These are phyloP conservation scores for Cystobasidium slooffiae DNA, from an alignment of 1,284 basidiomycete species.

Conservation along the genomic window DNA sequence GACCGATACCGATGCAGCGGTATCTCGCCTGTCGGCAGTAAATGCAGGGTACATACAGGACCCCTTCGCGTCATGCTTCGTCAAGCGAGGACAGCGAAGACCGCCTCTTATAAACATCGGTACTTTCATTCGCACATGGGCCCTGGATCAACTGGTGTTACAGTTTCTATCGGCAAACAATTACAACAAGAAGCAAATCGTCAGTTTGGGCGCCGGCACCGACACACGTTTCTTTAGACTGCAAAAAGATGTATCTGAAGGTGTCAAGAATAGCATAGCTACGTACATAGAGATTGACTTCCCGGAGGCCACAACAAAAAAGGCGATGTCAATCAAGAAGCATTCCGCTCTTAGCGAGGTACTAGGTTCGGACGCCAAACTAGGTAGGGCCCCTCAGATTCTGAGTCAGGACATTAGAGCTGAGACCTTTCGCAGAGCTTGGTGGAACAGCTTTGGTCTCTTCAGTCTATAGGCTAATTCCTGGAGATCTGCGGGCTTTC, in stretches of 20 bases:
- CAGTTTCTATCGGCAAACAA: constrained; percentile 64
- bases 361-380: constrained; percentile 61
- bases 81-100: constrained; percentile 60
- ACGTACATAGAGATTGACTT: constrained; percentile 91
- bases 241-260: constrained; percentile 58
- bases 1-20: constrained; percentile 74
- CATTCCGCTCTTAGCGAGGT: constrained; percentile 64
- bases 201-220: constrained; percentile 88
- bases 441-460: constrained; percentile 73
- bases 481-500: constrained; percentile 70
- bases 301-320: constrained; percentile 76
- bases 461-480: constrained; percentile 71
- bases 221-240: constrained; percentile 88
- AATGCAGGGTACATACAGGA: constrained; percentile 75
- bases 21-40: constrained; percentile 78
- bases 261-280: constrained; percentile 51
- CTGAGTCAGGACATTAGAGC: not conserved
- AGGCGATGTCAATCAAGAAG: constrained; percentile 72
- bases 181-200: constrained; percentile 67
- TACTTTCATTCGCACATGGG: constrained; percentile 81
- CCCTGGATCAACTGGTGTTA: constrained; percentile 77
- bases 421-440: constrained; percentile 59
- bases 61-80: constrained; percentile 68
- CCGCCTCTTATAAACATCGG: constrained; percentile 90
- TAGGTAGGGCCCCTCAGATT: constrained; percentile 48